These are phyloP conservation scores for Aspergillus nidulans DNA, from an alignment of 495 filamentous ascomycete genomes.

Conservation along the genomic window DNA sequence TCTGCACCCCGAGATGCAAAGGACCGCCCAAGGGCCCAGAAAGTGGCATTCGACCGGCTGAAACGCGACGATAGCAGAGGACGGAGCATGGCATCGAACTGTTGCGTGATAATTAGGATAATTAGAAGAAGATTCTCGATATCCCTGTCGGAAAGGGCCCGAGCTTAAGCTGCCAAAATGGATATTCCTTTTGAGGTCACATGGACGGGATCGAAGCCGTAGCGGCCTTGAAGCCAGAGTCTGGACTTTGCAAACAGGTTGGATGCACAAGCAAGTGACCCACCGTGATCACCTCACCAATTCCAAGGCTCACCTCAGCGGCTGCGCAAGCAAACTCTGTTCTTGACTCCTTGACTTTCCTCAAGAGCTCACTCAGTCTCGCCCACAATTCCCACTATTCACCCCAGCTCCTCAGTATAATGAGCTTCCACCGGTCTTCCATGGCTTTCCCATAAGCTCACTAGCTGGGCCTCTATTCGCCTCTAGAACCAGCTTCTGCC, in stretches of 20 bases:
- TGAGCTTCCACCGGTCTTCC: neutral
- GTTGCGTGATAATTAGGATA: neutral
- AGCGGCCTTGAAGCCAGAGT: neutral
- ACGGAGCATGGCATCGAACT: neutral
- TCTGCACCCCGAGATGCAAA: constrained; percentile 21
- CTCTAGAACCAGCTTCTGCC: constrained; percentile 1
- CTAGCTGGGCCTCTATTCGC: neutral
- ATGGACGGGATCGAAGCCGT: constrained; percentile 6
- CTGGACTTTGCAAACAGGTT: constrained; percentile 1
- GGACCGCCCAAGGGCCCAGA: constrained; percentile 13
- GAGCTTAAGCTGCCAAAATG: neutral
- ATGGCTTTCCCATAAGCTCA: constrained; percentile 2
- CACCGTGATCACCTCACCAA: neutral
- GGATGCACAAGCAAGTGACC: neutral
- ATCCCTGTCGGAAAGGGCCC: neutral
- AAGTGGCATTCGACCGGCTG: neutral
- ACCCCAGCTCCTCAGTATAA: neutral
- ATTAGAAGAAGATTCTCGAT: neutral
- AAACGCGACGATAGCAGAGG: neutral
- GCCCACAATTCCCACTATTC: neutral
- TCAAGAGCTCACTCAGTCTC: neutral
- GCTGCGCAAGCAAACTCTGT: neutral
- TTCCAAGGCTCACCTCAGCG: neutral
- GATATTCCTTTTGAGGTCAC: neutral
- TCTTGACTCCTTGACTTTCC: constrained; percentile 1